These are phyloP conservation scores for Lecanicillium sp. DNA, from an alignment of 2,329 filamentous ascomycete genomes.

Conservation along the genomic window DNA sequence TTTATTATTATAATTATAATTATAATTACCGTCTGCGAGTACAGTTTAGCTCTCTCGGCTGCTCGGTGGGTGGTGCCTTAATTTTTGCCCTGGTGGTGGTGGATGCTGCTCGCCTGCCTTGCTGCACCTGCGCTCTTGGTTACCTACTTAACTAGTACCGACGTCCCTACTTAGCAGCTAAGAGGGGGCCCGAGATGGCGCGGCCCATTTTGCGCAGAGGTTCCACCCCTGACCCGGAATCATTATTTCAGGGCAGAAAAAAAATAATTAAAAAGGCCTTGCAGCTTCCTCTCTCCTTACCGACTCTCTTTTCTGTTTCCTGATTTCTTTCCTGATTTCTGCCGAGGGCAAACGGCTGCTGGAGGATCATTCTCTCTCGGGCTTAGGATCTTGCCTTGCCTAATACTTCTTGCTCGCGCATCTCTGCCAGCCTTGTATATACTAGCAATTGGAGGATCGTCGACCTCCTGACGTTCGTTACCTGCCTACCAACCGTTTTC, in stretches of 20 bases:
- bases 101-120: no score
- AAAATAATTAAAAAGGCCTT: slow-evolving; percentile 18
- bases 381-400: slow-evolving; percentile 20
- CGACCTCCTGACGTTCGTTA: slow-evolving; percentile 16
- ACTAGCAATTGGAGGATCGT: slow-evolving; percentile 13
- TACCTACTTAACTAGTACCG: no score
- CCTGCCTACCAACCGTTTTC: not conserved
- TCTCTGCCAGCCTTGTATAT: slow-evolving; percentile 33
- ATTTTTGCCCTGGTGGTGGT: no score
- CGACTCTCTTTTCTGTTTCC: no score
- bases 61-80: no score
- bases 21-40: no score
- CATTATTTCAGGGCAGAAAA: slow-evolving; percentile 16
- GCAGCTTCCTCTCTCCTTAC: no score
- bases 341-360: slow-evolving; percentile 11
- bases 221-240: slow-evolving; percentile 21
- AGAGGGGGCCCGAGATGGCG: slow-evolving; percentile 9
- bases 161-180: no score
- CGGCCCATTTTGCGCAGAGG: slow-evolving; percentile 16
- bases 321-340: slow-evolving; percentile 4
- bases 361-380: slow-evolving; percentile 19
- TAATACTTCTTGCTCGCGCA: slow-evolving; percentile 33
- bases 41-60: no score
- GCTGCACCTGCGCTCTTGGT: no score
- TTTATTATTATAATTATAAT: no score